phyloP scores from a whole-genome alignment of 169 alveolate species.

The Toxoplasma gondii region DNA sequence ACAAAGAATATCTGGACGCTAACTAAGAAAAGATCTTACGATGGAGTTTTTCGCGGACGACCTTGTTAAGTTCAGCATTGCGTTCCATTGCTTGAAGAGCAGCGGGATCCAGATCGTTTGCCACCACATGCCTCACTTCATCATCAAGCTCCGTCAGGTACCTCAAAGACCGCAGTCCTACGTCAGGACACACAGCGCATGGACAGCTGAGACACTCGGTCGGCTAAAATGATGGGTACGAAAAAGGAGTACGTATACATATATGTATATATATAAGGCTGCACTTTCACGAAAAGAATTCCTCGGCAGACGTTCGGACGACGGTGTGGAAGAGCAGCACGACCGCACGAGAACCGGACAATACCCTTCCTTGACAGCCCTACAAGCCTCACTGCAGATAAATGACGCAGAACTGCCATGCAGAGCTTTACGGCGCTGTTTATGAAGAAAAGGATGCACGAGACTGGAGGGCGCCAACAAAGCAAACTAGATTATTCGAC shows the following conservation, averaged over 20 bases:
- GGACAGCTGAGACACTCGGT: neutral
- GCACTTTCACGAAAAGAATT: neutral
- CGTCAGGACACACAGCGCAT: slow-evolving; percentile 73
- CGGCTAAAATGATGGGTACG: neutral
- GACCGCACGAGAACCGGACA: too few relatives aligned
- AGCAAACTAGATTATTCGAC: too few relatives aligned
- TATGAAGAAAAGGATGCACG: too few relatives aligned
- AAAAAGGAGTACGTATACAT: neutral
- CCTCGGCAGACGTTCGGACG: too few relatives aligned
- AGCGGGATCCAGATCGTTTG: slow-evolving; percentile 88
- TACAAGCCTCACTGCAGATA: too few relatives aligned
- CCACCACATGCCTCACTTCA: slow-evolving; percentile 75
- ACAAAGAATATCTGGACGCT: too few relatives aligned
- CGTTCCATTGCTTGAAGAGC: slow-evolving; percentile 86
- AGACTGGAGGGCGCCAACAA: too few relatives aligned
- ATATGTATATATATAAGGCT: neutral
- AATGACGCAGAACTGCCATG: too few relatives aligned
- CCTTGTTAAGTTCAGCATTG: slow-evolving; percentile 82
- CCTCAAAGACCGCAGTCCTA: slow-evolving; percentile 90
- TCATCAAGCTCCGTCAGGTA: slow-evolving; percentile 83
- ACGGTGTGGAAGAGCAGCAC: too few relatives aligned
- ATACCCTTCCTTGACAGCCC: too few relatives aligned
- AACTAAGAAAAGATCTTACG: slow-evolving; percentile 51
- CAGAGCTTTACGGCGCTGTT: too few relatives aligned
- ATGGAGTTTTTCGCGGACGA: slow-evolving; percentile 66